phyloP scores from a whole-genome alignment of 140 eudicot species.

The Oenanthe javanica region DNA sequence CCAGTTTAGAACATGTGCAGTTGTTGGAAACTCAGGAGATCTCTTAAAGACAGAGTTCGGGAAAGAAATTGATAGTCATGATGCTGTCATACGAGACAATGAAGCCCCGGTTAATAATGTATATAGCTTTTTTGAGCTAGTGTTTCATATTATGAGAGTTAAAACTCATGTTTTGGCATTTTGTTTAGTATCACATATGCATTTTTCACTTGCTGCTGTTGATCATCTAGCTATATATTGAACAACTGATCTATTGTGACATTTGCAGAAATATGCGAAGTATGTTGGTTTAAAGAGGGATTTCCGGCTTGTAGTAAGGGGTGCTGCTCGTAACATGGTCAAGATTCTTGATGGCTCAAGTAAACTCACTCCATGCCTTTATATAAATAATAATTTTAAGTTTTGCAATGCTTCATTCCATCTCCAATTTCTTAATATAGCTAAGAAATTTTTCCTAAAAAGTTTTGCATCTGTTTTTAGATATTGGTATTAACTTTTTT shows the following conservation, averaged over 20 bases:
- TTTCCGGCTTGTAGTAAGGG: slow-evolving; percentile 93
- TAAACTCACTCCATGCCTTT: slow-evolving; percentile 12
- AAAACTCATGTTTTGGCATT: not conserved
- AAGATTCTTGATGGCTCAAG: slow-evolving; percentile 84
- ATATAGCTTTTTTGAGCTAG: not conserved
- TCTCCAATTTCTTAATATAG: not conserved
- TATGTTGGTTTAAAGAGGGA: slow-evolving; percentile 91
- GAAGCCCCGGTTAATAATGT: slow-evolving; percentile 99
- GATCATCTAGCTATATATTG: not conserved
- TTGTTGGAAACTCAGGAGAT: slow-evolving; percentile 98
- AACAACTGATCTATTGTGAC: slow-evolving; percentile 8
- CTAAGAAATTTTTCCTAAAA: not conserved
- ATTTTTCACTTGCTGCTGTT: not conserved
- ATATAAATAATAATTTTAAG: not conserved
- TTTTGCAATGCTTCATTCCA: not conserved
- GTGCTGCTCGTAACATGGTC: slow-evolving; percentile 95
- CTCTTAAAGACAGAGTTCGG: slow-evolving; percentile 95
- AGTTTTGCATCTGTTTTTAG: not conserved
- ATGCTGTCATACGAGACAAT: slow-evolving; percentile 91
- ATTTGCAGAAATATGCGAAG: slow-evolving; percentile 81
- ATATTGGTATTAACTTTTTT: not conserved
- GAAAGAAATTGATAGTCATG: slow-evolving; percentile 91
- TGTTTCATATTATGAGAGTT: slow-evolving; percentile 4
- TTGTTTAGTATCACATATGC: not conserved
- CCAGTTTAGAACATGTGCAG: slow-evolving; percentile 86